These are phyloP conservation scores for Kuraishia hungarica DNA, from an alignment of 805 yeast genomes.

Conservation along the genomic window DNA sequence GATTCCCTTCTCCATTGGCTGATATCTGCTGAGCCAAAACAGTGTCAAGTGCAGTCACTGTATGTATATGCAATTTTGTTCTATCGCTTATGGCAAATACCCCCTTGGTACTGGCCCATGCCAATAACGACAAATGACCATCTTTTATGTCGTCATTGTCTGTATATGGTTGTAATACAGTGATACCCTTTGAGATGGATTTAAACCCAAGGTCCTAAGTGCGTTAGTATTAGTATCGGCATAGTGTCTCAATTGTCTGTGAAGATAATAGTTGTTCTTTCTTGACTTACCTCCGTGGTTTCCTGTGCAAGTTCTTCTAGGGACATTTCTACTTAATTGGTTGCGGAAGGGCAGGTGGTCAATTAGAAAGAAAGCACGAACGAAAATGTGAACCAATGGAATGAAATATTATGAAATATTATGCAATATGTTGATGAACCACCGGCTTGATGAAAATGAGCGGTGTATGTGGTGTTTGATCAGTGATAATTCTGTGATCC, in stretches of 20 bases:
- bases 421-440: too few relatives aligned
- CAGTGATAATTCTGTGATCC: too few relatives aligned
- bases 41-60: background rate
- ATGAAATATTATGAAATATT: too few relatives aligned
- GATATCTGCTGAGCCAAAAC: background rate
- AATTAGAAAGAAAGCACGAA: too few relatives aligned
- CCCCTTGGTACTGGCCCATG: background rate
- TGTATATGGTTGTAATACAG: conserved; percentile 12
- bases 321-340: background rate
- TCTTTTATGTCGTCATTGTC: background rate
- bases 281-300: conserved; percentile 1
- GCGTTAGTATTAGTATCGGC: background rate
- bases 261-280: too few relatives aligned
- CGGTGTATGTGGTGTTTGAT: too few relatives aligned
- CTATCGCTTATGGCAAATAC: background rate
- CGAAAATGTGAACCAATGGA: too few relatives aligned
- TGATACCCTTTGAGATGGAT: conserved; percentile 12
- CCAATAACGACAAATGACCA: background rate
- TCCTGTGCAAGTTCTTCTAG: background rate
- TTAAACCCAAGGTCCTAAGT: conserved; percentile 21
- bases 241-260: too few relatives aligned
- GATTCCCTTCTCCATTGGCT: background rate
- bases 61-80: background rate
- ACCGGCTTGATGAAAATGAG: too few relatives aligned
- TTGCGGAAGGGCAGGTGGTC: background rate